Base-by-base conservation (phyloP, 176 grass and related monocot species). In the Rhynchospora tenuis region DNA sequence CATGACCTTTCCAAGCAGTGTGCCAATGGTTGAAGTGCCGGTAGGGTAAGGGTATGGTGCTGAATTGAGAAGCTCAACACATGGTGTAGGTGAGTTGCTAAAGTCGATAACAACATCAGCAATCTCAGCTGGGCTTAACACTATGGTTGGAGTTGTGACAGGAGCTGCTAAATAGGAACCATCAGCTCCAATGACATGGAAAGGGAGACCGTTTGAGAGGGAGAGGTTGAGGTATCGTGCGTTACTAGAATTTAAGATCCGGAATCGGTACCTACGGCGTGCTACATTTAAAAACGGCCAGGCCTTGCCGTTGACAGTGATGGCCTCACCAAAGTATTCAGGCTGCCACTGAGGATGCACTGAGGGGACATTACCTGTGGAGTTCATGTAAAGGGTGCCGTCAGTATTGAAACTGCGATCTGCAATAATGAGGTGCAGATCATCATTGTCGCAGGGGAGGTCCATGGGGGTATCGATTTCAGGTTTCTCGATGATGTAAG, bases 261-360 rank as follows among this genome's bases (percentile, higher is more conserved):
- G 84, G 42, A 85, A 79, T 19, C 84, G 73, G 45, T 85, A 85
- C 9, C 16, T 27, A 10, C 59, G 59, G 1, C 59, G 59, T 43
- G 22, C 44, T 28, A 85, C 72, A 52, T 46, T 54, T 60, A 85
- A 63, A 8, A 79, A 85, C 0, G 84, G 84, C 84, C 84, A 85
- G 20, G 73, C 73, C 44, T 85, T 85, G 59, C 84, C 84, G 15
- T 85, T 85, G 57, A 85, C 72, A 20, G 73, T 79, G 73, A 85
- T 64, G 33, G 46, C 26, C 24, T 85, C 73, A 1, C 84, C 84
- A 5, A 68, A 85, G 84, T 85, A 85, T 64, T 85, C 84, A 3
- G 84, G 84, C 73, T 85, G 84, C 84, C 84, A 85, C 45, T 85
- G 58, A 1, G 84, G 84, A 64, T 85, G 84, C 44, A 85, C 23